A percentile compares a stretch with the other conserved stretches of the same genome.
Conservation (phyloP, 352 stramenopile species). For the Phytophthora ramorum region DNA sequence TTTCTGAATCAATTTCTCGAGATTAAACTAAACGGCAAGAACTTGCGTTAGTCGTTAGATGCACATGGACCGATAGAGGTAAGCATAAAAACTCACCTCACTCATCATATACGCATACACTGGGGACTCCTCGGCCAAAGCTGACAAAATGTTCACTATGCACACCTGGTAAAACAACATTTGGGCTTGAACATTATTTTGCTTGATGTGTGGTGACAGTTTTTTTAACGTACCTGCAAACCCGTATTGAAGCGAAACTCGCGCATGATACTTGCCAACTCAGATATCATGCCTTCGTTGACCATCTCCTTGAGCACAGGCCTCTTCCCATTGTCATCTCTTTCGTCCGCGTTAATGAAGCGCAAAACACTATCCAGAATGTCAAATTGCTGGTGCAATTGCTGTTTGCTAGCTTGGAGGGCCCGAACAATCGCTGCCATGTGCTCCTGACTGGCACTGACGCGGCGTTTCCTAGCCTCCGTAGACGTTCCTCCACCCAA, state of each 20-base stretch:
- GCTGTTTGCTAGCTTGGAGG: slow-evolving; percentile 44
- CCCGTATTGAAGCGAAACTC: slow-evolving; percentile 71
- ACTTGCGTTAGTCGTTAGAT: not conserved
- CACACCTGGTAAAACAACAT: slow-evolving; percentile 34
- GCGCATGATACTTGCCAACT: slow-evolving; percentile 52
- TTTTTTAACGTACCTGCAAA: slow-evolving; percentile 44
- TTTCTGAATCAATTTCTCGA: slow-evolving; percentile 53
- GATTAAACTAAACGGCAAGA: slow-evolving; percentile 17
- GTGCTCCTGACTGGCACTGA: slow-evolving; percentile 25
- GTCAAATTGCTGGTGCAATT: slow-evolving; percentile 47
- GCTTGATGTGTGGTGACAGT: not conserved
- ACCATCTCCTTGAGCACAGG: slow-evolving; percentile 50
- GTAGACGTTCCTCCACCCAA: slow-evolving; percentile 5
- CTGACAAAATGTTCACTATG: slow-evolving; percentile 53
- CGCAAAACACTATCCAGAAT: slow-evolving; percentile 47
- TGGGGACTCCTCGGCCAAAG: slow-evolving; percentile 49
- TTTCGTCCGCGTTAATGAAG: slow-evolving; percentile 35
- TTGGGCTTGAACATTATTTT: not conserved
- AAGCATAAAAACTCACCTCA: slow-evolving; percentile 51
- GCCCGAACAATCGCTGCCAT: slow-evolving; percentile 40
- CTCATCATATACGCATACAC: slow-evolving; percentile 71
- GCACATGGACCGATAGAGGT: not conserved
- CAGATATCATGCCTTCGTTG: slow-evolving; percentile 45
- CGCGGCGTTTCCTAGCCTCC: slow-evolving; percentile 1
- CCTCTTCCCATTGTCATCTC: slow-evolving; percentile 32